These are phyloP conservation scores for Penstemon newberryi DNA, from an alignment of 257 asterid genomes.

Conservation along the genomic window DNA sequence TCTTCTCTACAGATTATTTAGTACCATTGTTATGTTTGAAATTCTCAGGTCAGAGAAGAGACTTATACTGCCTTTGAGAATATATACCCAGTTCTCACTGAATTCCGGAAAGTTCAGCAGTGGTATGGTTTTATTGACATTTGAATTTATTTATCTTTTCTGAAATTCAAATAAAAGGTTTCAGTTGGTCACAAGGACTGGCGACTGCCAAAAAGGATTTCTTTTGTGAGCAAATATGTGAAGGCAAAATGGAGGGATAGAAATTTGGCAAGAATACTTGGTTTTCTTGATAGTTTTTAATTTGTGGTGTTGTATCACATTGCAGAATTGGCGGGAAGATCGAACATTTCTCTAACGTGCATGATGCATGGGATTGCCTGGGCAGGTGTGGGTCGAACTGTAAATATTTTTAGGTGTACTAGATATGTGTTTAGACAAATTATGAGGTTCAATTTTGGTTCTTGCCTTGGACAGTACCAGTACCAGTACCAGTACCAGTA, in stretches of 20 bases:
- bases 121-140: slow-evolving; percentile 48
- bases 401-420: neutral
- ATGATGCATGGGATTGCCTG: slow-evolving; percentile 9
- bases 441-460: slow-evolving; percentile 12
- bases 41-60: slow-evolving; percentile 81
- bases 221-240: no score
- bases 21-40: neutral
- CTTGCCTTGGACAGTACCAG: neutral
- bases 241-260: no score
- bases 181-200: no score
- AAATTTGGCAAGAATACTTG: no score
- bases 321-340: no score
- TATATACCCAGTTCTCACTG: slow-evolving; percentile 88
- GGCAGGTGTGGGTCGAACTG: slow-evolving; percentile 1
- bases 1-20: neutral
- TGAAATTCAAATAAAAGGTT: no score
- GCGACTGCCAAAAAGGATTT: no score
- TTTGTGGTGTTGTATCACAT: no score
- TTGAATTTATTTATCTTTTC: neutral
- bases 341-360: neutral
- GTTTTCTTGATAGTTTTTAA: no score
- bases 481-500: neutral
- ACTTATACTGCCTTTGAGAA: slow-evolving; percentile 89
- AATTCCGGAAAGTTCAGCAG: slow-evolving; percentile 89
- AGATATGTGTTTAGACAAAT: neutral